Evolutionary conservation across 208 protist genomes (phyloP), one percentile per base, ranked within the genome.

Genomic region (Leishmania braziliensis): DNA sequence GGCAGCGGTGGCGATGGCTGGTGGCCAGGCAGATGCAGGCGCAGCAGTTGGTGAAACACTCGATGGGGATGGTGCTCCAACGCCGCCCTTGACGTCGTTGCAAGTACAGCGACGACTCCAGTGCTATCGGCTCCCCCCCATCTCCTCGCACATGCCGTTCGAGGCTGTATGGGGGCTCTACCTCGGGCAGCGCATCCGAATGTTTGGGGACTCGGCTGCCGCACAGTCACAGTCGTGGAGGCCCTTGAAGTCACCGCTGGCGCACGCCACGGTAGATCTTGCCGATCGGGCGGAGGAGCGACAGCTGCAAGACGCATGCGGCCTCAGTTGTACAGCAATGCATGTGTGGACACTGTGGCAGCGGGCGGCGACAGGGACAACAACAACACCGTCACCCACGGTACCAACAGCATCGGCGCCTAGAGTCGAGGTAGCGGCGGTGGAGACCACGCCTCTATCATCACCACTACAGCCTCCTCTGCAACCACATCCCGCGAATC

Each of bases 301-400:
- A 43, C 74, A 48, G 33, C 54, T 14, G 54, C 50, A 36, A n/a
- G 46, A 70, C 14, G 53, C 54, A 18, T 79, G 77, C 56, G 75
- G 77, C 14, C 75, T 84, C 66, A 53, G 75, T 54, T 79, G 74
- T 54, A 79, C 63, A 29, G 80, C 80, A 18, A 53, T 84, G 46
- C 75, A 84, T 50, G 54, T 84, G 20, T 84, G 80, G 80, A 26
- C 14, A 10, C 74, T 75, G 69, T 84, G 81, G 81, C 23, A 53
- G 26, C 54, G 16, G 58, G 54, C 63, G 48, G 69, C 63, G 33
- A 56, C 46, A 65, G 36, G 18, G 51, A 10, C 48, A 16, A 16
- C 66, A 20, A 43, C 14, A 9, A 71, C 16, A 46, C 29, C 39
- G 46, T 10, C 70, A 53, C 39, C 51, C 48, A n/a, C 50, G 20